These are phyloP conservation scores for Blepharisma stoltei DNA, from an alignment of 73 alveolate genomes.

Conservation along the genomic window DNA sequence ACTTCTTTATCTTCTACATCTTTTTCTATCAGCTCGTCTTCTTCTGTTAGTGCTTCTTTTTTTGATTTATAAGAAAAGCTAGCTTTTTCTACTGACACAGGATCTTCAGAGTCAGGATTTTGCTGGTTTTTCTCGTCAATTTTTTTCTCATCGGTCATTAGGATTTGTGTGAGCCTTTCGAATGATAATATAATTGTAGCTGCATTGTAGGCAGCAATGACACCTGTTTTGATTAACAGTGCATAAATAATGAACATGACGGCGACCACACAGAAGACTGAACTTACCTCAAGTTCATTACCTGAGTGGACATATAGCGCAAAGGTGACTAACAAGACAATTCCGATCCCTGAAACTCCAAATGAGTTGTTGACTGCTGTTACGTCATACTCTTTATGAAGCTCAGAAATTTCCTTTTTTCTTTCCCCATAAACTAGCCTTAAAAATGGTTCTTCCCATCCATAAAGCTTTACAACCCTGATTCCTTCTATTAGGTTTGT, in stretches of 20 bases:
- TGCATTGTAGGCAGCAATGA: too few relatives aligned
- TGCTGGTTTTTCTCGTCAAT: too few relatives aligned
- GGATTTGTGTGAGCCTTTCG: too few relatives aligned
- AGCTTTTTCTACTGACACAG: too few relatives aligned
- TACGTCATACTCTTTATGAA: neutral
- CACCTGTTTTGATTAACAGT: too few relatives aligned
- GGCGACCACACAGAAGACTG: neutral
- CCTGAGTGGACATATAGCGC: neutral
- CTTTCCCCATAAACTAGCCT: conserved; percentile 17
- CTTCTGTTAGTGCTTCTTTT: too few relatives aligned
- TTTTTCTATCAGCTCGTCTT: too few relatives aligned
- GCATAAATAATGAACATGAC: neutral
- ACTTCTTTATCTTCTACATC: conserved; percentile 32
- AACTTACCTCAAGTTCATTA: neutral
- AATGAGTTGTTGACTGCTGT: neutral
- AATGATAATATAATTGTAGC: too few relatives aligned
- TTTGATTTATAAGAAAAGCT: too few relatives aligned
- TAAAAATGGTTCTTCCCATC: conserved; percentile 50
- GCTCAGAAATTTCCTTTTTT: conserved; percentile 13
- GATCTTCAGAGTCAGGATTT: too few relatives aligned
- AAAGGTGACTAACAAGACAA: conserved; percentile 4
- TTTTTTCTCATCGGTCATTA: too few relatives aligned
- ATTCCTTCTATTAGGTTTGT: conserved; percentile 44
- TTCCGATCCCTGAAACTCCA: conserved; percentile 3
- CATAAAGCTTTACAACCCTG: conserved; percentile 45